Conservation (phyloP, 75 land plant genomes). For the Gnetum montanum region DNA sequence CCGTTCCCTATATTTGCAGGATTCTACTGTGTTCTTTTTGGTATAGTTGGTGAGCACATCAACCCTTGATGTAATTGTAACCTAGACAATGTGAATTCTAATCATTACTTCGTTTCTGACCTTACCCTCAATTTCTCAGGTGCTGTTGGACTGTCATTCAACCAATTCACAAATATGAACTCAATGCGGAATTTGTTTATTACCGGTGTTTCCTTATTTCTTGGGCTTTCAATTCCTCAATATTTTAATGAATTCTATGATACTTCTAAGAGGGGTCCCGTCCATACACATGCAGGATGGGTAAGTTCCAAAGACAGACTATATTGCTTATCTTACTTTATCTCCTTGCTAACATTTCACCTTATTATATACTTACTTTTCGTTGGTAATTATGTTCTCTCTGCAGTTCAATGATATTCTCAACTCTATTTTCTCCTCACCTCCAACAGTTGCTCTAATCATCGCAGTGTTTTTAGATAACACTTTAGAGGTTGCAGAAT, state of each 20-base stretch:
- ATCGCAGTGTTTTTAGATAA: constrained; percentile 79
- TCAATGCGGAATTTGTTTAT: constrained; percentile 79
- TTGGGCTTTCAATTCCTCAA: constrained; percentile 87
- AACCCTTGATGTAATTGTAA: too few species aligned
- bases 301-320: constrained; percentile 30
- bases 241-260: constrained; percentile 59
- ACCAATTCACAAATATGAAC: constrained; percentile 93
- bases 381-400: background rate
- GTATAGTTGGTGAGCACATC: constrained; percentile 74
- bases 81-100: background rate
- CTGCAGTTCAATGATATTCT: constrained; percentile 84
- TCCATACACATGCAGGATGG: constrained; percentile 80
- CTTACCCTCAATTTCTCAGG: constrained; percentile 62
- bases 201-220: constrained; percentile 77
- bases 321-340: too few species aligned
- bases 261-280: constrained; percentile 61
- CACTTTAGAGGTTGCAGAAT: constrained; percentile 65
- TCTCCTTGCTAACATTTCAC: background rate
- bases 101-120: background rate
- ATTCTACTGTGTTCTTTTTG: constrained; percentile 83
- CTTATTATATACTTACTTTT: too few species aligned
- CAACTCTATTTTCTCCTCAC: constrained; percentile 71
- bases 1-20: constrained; percentile 89
- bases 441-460: constrained; percentile 61
- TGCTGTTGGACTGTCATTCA: constrained; percentile 77